Evolutionary conservation across 352 stramenopile genomes (phyloP), one percentile per base, ranked within the genome.

Genomic region (Globisporangium spinosum): DNA sequence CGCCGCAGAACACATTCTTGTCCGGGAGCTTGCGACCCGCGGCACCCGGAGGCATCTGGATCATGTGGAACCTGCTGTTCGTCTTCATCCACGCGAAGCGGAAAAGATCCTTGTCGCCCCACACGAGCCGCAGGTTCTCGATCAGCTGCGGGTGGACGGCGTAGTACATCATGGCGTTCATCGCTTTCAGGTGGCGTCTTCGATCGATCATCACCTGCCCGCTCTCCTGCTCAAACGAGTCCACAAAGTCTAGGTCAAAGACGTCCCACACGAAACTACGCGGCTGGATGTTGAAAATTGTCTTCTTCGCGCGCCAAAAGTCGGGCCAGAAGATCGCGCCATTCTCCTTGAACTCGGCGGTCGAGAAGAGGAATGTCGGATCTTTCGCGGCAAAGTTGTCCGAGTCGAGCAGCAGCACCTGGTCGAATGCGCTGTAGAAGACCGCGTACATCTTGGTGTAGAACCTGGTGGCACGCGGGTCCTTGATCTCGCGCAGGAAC

Each of bases 241-340:
- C 75, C 25, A 89, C 80, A n/a, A 71, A 77, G 6, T 76, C 25
- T 20, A 94, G 57, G 9, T 77, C 79, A 8, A 93, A 77, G 12
- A 90, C 64, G n/a, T 89, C 72, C 86, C 86, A 94, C 1, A 93
- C 72, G 34, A 94, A 75, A 35, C 75, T 91, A 2, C 69, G 74
- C 17, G 64, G 64, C 45, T 91, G 82, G 51, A 94, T 81, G 65
- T 91, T 89, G 69, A 94, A 94, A 23, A 93, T 90, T 9, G 85
- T 91, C 38, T 88, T 79, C 43, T 75, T 73, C 0, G 80, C 68
- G 7, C 74, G 74, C 86, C 86, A 94, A 65, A 87, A 94, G 54
- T 94, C 86, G 4, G 86, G 86, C 86, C 86, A 94, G 71, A 94
- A 94, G 9, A 94, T 69, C 6, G 86, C 84, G 0, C 86, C 86